phyloP scores from a whole-genome alignment of 2,329 filamentous ascomycete species.

The Fusarium sp. region DNA sequence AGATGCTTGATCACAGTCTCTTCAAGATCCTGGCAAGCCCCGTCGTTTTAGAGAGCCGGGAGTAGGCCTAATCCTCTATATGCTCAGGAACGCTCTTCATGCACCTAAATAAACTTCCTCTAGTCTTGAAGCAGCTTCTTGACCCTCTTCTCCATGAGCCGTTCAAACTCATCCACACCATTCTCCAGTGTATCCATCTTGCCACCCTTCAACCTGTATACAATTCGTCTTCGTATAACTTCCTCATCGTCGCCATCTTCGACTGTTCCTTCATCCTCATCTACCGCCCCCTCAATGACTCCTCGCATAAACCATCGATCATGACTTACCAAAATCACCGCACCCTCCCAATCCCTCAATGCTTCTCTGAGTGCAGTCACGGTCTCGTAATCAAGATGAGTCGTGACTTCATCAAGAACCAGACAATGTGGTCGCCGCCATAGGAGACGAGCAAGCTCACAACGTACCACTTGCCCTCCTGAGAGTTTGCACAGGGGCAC shows the following conservation, averaged over 20 bases:
- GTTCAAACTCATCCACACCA: conserved; percentile 73
- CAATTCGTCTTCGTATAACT: conserved; percentile 57
- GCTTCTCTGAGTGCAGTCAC: conserved; percentile 75
- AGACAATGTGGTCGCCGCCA: conserved; percentile 75
- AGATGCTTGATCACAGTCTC: conserved; percentile 53
- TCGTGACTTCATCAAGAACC: conserved; percentile 82
- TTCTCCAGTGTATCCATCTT: conserved; percentile 62
- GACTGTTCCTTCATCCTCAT: conserved; percentile 51
- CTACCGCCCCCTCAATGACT: conserved; percentile 60
- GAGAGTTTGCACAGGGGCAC: conserved; percentile 77
- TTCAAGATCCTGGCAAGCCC: conserved; percentile 56
- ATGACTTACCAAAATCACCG: conserved; percentile 80
- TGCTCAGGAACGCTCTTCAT: neutral
- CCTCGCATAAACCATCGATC: conserved; percentile 82
- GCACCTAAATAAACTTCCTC: neutral
- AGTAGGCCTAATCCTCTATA: neutral
- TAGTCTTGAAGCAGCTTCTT: conserved; percentile 49
- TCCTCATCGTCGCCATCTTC: conserved; percentile 51
- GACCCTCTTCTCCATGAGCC: conserved; percentile 67
- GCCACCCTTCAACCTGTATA: conserved; percentile 68
- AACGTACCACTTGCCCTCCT: conserved; percentile 77
- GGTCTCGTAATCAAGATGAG: conserved; percentile 84
- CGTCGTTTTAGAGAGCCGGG: conserved; percentile 23
- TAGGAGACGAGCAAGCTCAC: conserved; percentile 73
- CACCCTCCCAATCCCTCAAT: conserved; percentile 74